phyloP scores from a whole-genome alignment of 1,284 basidiomycete species.

The Anthracocystis walkeri region DNA sequence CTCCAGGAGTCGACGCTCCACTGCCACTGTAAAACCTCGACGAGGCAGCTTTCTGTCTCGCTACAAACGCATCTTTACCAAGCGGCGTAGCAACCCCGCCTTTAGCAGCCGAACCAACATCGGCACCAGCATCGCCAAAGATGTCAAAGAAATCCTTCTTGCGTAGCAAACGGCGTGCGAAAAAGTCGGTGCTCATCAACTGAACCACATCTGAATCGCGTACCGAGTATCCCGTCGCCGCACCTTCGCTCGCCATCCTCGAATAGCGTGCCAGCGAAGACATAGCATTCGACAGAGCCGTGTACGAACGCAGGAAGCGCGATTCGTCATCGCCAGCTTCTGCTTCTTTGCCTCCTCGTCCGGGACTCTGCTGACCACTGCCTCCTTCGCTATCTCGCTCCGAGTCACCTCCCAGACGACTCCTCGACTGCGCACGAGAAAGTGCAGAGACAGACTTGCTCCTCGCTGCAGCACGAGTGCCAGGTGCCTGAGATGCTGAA shows the following conservation, averaged over 20 bases:
- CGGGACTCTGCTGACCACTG: background rate
- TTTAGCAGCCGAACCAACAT: constrained; percentile 9
- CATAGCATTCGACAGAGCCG: constrained; percentile 56
- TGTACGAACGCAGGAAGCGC: constrained; percentile 59
- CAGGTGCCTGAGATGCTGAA: constrained; percentile 23
- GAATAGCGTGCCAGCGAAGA: constrained; percentile 48
- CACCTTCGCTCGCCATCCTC: constrained; percentile 32
- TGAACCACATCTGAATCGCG: constrained; percentile 61
- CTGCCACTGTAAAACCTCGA: constrained; percentile 43
- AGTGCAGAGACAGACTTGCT: constrained; percentile 23
- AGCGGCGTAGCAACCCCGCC: constrained; percentile 19
- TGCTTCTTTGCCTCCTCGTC: constrained; percentile 3
- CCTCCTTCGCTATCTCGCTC: constrained; percentile 8
- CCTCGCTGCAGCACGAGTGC: background rate
- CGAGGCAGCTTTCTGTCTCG: constrained; percentile 20
- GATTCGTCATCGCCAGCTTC: constrained; percentile 37
- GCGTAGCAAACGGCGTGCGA: constrained; percentile 36
- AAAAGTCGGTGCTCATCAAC: constrained; percentile 60
- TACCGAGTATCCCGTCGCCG: constrained; percentile 40
- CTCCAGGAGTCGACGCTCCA: constrained; percentile 40
- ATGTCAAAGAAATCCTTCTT: constrained; percentile 49
- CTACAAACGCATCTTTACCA: constrained; percentile 23
- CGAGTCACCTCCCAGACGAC: constrained; percentile 4
- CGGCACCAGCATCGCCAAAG: constrained; percentile 20
- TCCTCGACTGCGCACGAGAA: constrained; percentile 18